These are phyloP conservation scores for Chenopodium suecicum DNA, from an alignment of 148 eudicot species.

Conservation along the genomic window DNA sequence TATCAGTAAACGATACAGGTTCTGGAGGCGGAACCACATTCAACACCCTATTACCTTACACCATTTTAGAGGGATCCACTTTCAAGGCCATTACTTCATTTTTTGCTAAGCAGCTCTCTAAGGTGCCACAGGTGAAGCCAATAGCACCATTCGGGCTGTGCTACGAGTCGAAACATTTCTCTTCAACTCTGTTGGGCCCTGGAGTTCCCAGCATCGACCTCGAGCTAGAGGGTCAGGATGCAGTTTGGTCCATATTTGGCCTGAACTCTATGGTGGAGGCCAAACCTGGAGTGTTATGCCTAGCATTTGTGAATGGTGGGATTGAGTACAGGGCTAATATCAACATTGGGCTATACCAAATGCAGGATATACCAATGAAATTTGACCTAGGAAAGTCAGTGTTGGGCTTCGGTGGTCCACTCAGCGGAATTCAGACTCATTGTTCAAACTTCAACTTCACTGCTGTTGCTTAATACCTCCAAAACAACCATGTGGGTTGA, in stretches of 20 bases:
- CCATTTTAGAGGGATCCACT: slow-evolving; percentile 32
- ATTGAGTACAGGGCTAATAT: slow-evolving; percentile 36
- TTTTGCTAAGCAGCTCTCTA: slow-evolving; percentile 21
- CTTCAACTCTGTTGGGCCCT: slow-evolving; percentile 28
- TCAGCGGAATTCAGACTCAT: slow-evolving; percentile 23
- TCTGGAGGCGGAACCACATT: slow-evolving; percentile 33
- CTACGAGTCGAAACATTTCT: slow-evolving; percentile 38
- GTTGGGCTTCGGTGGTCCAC: slow-evolving; percentile 48
- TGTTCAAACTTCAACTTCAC: slow-evolving; percentile 55
- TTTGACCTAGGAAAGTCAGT: slow-evolving; percentile 45
- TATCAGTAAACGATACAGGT: slow-evolving; percentile 28
- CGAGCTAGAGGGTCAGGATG: slow-evolving; percentile 35
- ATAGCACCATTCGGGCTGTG: slow-evolving; percentile 50
- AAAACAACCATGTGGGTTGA: not conserved
- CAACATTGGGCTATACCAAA: slow-evolving; percentile 47
- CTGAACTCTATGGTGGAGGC: slow-evolving; percentile 52
- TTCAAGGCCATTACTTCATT: slow-evolving; percentile 31
- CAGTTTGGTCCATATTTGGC: slow-evolving; percentile 48
- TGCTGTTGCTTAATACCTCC: slow-evolving; percentile 15
- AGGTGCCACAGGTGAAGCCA: slow-evolving; percentile 28
- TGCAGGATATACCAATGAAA: slow-evolving; percentile 44
- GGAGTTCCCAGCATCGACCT: slow-evolving; percentile 49
- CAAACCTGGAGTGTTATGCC: slow-evolving; percentile 41
- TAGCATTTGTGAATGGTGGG: slow-evolving; percentile 64
- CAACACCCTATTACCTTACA: slow-evolving; percentile 39